Evolutionary conservation across 2,329 filamentous ascomycete species (phyloP).

Genomic region (Arthroderma sp.): DNA sequence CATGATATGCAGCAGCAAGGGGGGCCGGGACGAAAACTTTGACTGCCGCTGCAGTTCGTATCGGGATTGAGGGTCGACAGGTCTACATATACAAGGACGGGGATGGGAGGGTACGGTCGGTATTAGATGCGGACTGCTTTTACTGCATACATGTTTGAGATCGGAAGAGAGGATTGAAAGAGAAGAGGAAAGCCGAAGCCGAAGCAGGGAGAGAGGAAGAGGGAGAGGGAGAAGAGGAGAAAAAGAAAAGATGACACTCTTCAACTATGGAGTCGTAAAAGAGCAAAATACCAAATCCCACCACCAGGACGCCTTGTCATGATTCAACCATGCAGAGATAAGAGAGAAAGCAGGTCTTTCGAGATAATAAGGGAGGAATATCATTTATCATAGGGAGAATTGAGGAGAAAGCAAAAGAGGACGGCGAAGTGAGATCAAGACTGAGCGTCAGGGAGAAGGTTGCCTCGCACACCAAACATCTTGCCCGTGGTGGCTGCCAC

Average conservation of each 20-base stretch:
- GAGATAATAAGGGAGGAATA: not conserved
- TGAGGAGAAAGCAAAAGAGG: not conserved
- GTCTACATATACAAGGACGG: not conserved
- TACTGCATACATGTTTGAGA: not conserved
- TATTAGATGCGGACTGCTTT: not conserved
- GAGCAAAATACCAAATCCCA: not conserved
- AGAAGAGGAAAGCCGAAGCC: not conserved
- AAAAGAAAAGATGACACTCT: not conserved
- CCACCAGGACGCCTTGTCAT: conserved; percentile 1
- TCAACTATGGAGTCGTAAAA: not conserved
- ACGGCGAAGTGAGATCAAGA: conserved; percentile 12
- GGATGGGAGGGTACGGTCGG: not conserved
- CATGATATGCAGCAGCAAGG: not conserved
- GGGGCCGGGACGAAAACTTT: not conserved
- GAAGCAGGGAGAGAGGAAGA: not conserved
- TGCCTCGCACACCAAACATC: conserved; percentile 89
- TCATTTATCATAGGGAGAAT: not conserved
- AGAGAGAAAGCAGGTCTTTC: not conserved
- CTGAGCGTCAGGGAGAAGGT: conserved; percentile 45
- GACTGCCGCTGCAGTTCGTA: conserved; percentile 1
- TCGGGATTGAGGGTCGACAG: not conserved
- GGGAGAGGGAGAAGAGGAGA: not conserved
- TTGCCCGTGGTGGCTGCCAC: conserved; percentile 83
- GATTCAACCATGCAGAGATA: not conserved
- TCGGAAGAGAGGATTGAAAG: not conserved